Base-by-base conservation (phyloP, 805 yeast genomes). In the Metschnikowia kunwiensis region DNA sequence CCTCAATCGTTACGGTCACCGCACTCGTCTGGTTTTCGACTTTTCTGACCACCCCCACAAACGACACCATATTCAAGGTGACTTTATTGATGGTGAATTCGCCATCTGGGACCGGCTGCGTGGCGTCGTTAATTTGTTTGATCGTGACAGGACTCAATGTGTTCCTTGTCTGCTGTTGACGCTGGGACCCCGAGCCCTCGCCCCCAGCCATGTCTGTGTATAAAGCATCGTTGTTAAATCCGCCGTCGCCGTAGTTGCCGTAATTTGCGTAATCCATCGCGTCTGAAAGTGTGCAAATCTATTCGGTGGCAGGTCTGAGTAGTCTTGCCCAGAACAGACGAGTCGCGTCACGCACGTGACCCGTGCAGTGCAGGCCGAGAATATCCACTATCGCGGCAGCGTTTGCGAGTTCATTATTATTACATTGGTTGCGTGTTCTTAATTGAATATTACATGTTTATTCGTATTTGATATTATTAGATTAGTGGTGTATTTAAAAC, bases 11-110 rank as follows among this genome's bases (percentile, higher is more conserved):
- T 29, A 82, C 55, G 14, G 63, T 60, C 19, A 80, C 60, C 27
- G 78, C 76, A 6, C 81, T 67, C 1, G 83, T 72, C 40, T 72
- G 73, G 40, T 78, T 78, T 2, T 70, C 69, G 11, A 82, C 75
- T 40, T 76, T 77, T 53, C 91, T 70, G n/a, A 84, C 65, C 14
- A 83, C 77, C 1, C 88, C 94, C 6, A 81, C 76, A 49, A 83
- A 58, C 17, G 80, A 70, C 9, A 84, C 82, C 54, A 77, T 72
- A 47, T 73, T 76, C 34, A 84, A 59, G 37, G 79, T 82, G 26
- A 82, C 73, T 29, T 77, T 78, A 50, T 78, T 71, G 22, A 78
- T 60, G 19, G 62, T 67, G 55, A 74, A 84, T 5, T 81, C 82
- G 9, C 82, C 84, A 54, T 84, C 94, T 26, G 81, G 84, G 3